These are phyloP conservation scores for Colletotrichum noveboracense DNA, from an alignment of 2,329 filamentous ascomycete genomes.

Conservation along the genomic window DNA sequence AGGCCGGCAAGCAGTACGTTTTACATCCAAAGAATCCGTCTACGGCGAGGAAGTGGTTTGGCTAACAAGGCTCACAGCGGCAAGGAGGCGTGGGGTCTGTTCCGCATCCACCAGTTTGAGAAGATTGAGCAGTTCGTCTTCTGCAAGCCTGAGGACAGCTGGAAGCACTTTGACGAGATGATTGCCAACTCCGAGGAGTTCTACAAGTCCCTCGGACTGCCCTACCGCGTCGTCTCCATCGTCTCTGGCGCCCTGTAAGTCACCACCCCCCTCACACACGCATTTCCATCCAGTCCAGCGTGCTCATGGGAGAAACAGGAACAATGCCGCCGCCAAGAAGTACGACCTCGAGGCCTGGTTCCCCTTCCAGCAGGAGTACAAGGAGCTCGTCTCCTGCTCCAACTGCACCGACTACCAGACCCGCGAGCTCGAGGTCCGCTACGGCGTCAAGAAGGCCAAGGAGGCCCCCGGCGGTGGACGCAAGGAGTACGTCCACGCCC, in stretches of 20 bases:
- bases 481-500: conserved; percentile 93
- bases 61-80: conserved; percentile 37
- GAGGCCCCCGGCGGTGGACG: conserved; percentile 34
- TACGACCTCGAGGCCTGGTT: conserved; percentile 97
- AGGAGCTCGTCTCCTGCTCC: conserved; percentile 95
- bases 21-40: conserved; percentile 32
- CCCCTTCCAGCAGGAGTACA: conserved; percentile 96
- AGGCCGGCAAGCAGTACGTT: conserved; percentile 78
- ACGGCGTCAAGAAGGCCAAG: conserved; percentile 72
- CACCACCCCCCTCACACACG: not conserved
- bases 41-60: not conserved
- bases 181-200: conserved; percentile 91
- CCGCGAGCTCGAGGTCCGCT: conserved; percentile 90
- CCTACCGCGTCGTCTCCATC: conserved; percentile 91
- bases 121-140: conserved; percentile 86
- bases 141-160: conserved; percentile 87
- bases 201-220: conserved; percentile 86
- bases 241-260: conserved; percentile 82
- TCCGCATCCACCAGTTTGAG: conserved; percentile 97
- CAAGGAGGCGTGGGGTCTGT: conserved; percentile 96
- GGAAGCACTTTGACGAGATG: conserved; percentile 95
- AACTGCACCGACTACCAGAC: conserved; percentile 85
- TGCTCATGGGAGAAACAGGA: not conserved
- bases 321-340: conserved; percentile 82
- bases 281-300: not conserved